Conservation (phyloP, 2,329 filamentous ascomycete genomes). For the Elsinoe fawcettii region DNA sequence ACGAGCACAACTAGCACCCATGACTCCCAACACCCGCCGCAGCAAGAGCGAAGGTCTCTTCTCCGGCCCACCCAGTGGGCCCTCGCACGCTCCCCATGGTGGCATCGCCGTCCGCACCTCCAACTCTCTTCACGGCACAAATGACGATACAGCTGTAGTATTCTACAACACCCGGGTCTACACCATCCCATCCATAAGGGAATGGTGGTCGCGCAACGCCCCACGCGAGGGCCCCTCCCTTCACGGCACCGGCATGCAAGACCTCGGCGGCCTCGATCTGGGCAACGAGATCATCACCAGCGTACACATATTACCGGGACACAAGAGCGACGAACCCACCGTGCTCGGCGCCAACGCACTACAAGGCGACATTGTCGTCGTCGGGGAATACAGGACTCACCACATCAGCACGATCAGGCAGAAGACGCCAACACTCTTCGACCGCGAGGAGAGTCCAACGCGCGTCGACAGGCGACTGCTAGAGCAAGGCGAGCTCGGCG, state of each 20-base stretch:
- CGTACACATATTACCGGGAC: constrained; percentile 35
- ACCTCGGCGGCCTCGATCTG: constrained; percentile 35
- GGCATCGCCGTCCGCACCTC: constrained; percentile 35
- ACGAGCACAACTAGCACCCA: constrained; percentile 36
- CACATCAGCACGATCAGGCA: constrained; percentile 32
- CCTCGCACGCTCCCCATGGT: constrained; percentile 30
- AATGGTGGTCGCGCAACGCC: constrained; percentile 36
- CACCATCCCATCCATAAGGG: constrained; percentile 37
- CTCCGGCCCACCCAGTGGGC: constrained; percentile 31
- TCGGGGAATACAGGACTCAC: constrained; percentile 38
- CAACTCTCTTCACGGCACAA: constrained; percentile 26
- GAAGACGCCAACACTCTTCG: constrained; percentile 27
- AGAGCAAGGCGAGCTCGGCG: constrained; percentile 38
- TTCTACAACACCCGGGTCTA: constrained; percentile 41
- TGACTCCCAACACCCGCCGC: constrained; percentile 45
- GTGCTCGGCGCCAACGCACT: constrained; percentile 30
- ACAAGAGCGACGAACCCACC: not conserved
- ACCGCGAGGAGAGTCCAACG: constrained; percentile 22
- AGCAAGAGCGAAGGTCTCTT: constrained; percentile 40
- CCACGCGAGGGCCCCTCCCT: constrained; percentile 28
- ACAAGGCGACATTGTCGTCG: constrained; percentile 37
- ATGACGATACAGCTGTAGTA: constrained; percentile 40
- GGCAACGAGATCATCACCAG: constrained; percentile 37
- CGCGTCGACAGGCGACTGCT: constrained; percentile 37
- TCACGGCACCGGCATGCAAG: constrained; percentile 35